These are phyloP conservation scores for Globisporangium parvum DNA, from an alignment of 352 stramenopile species.

Conservation along the genomic window DNA sequence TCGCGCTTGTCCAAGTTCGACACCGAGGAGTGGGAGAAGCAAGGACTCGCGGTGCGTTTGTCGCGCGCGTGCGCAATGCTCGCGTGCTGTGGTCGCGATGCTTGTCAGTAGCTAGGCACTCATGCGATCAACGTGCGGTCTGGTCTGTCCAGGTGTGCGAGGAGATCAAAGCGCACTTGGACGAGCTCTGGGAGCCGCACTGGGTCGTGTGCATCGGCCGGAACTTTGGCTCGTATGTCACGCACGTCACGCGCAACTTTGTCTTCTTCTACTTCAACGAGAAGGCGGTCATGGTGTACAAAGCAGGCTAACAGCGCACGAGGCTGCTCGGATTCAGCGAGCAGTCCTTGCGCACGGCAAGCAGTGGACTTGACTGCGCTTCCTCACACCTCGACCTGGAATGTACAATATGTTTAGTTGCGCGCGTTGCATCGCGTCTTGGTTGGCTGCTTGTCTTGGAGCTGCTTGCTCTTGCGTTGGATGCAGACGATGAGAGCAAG, in stretches of 20 bases:
- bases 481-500: too few relatives aligned
- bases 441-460: too few relatives aligned
- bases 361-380: too few relatives aligned
- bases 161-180: slow-evolving; percentile 74
- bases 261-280: slow-evolving; percentile 91
- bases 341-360: too few relatives aligned
- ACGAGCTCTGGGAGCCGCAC: slow-evolving; percentile 70
- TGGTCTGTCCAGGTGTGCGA: slow-evolving; percentile 58
- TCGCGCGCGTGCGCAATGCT: neutral
- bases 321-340: neutral
- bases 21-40: slow-evolving; percentile 85
- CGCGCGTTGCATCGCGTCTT: too few relatives aligned
- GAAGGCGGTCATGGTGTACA: slow-evolving; percentile 84
- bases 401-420: too few relatives aligned
- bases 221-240: slow-evolving; percentile 92
- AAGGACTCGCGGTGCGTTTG: slow-evolving; percentile 45
- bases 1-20: slow-evolving; percentile 51
- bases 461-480: too few relatives aligned
- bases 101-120: neutral
- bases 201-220: slow-evolving; percentile 87
- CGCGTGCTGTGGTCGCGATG: too few relatives aligned
- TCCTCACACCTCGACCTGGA: too few relatives aligned
- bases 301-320: slow-evolving; percentile 45
- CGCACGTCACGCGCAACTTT: slow-evolving; percentile 90
- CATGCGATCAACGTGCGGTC: too few relatives aligned